Evolutionary conservation across 495 filamentous ascomycete genomes (phyloP), one percentile per base, ranked within the genome.

Genomic region (Podospora pseudoanserina): DNA sequence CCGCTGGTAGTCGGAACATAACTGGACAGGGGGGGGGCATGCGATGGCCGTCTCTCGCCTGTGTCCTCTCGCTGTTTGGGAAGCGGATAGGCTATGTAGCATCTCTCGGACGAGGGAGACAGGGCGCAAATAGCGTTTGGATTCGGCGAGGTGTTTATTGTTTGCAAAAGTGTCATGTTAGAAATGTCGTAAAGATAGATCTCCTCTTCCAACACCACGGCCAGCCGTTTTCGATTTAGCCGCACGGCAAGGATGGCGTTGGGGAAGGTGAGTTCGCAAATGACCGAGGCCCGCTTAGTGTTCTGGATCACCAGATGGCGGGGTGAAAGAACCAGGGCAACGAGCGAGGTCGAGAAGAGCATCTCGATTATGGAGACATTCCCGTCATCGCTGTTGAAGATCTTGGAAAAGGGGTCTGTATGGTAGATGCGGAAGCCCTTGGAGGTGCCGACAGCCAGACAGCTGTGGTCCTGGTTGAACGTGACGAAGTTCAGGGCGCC

Each of bases 401-500:
- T 90, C 79, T 96, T 96, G 71, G 87, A 87, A 76, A 97, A 98
- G 1, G 94, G 94, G 67, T 98, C 96, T 54, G 94, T 97, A 70
- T 92, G 93, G 79, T 97, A 99, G 67, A 97, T 91, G 65, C 94
- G 91, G 78, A 97, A 97, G 69, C 95, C 95, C 77, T 90, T 93
- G 54, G 90, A 88, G 61, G 96, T 97, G 59, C 90, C 94, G 70
- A 97, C 92, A 81, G 94, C 95, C 68, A 99, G 83, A 77, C 93
- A 92, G 85, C 92, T 96, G 84, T 96, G 91, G 85, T 99, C 95
- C 82, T 99, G 95, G 80, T 99, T 99, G 81, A 98, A 99, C 19
- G 93, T 98, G 74, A 99, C 92, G 77, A 94, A 99, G 78, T 98
- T 99, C 86, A 99, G 94, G 3, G 88, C 84, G 80, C 89, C 78